Conservation (phyloP, 176 grass and related monocot genomes). For the Ensete glaucum region DNA sequence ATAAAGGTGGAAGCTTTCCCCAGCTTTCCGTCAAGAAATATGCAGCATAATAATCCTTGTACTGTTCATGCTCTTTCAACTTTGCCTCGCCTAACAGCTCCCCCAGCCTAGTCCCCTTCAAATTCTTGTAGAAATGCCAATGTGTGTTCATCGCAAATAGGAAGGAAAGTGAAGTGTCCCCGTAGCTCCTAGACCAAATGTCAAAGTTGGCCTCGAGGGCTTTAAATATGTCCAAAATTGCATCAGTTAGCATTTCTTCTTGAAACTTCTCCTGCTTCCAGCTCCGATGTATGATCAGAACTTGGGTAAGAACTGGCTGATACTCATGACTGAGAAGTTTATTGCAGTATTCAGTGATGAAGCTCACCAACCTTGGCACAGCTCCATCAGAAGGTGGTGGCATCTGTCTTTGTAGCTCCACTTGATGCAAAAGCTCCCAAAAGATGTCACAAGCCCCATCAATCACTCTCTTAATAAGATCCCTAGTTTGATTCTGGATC, state of each 20-base stretch:
- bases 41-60: conserved; percentile 52
- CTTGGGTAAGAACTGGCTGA: conserved; percentile 19
- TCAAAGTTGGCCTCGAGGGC: conserved; percentile 16
- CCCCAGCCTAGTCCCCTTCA: conserved; percentile 22
- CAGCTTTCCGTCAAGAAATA: conserved; percentile 73
- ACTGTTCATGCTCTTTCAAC: conserved; percentile 55
- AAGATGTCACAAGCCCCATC: conserved; percentile 24
- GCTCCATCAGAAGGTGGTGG: conserved; percentile 14
- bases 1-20: conserved; percentile 51
- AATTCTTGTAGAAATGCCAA: conserved; percentile 22
- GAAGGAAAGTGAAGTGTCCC: not conserved
- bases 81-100: conserved; percentile 17
- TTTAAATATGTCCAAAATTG: conserved; percentile 16
- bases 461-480: conserved; percentile 21
- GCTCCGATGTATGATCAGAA: conserved; percentile 21
- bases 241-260: conserved; percentile 12
- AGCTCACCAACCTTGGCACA: conserved; percentile 20
- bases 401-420: conserved; percentile 19
- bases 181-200: conserved; percentile 12
- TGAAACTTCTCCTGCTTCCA: conserved; percentile 26
- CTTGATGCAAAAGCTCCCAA: conserved; percentile 21
- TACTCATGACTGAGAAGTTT: conserved; percentile 12
- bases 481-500: conserved; percentile 21
- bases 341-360: conserved; percentile 17
- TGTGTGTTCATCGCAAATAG: conserved; percentile 23